phyloP scores from a whole-genome alignment of 441 rosid species.

The Populus hybrid region DNA sequence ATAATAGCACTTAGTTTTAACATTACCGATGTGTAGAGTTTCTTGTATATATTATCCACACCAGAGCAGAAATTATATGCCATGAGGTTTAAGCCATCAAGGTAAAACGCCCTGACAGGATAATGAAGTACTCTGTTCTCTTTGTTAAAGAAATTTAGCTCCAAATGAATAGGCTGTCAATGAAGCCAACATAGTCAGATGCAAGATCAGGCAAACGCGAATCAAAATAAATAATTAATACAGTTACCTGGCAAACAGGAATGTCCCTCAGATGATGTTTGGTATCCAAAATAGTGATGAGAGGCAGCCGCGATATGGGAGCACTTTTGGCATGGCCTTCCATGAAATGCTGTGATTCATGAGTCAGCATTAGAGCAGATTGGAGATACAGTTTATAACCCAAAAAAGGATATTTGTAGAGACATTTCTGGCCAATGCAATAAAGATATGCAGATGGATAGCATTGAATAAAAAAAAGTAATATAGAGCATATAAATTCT shows the following conservation, averaged over 20 bases:
- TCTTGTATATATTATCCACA: constrained; percentile 74
- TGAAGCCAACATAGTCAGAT: constrained; percentile 31
- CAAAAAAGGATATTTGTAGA: not conserved
- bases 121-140: constrained; percentile 96
- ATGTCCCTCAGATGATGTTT: constrained; percentile 76
- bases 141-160: constrained; percentile 92
- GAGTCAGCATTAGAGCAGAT: constrained; percentile 4
- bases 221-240: constrained; percentile 14
- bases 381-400: not conserved
- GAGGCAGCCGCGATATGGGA: constrained; percentile 92
- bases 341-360: constrained; percentile 79
- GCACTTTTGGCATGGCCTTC: constrained; percentile 98
- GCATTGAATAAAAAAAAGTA: not conserved
- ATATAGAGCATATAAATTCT: not conserved
- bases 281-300: constrained; percentile 69
- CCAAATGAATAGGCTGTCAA: constrained; percentile 96
- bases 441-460: not conserved
- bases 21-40: constrained; percentile 84
- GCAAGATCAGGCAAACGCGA: constrained; percentile 20
- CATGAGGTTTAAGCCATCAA: constrained; percentile 83
- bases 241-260: constrained; percentile 86
- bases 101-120: constrained; percentile 90
- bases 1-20: constrained; percentile 13
- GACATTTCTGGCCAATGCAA: not conserved
- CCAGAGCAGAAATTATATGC: constrained; percentile 95